These are phyloP conservation scores for Hevea brasiliensis DNA, from an alignment of 345 rosid species.

Conservation along the genomic window DNA sequence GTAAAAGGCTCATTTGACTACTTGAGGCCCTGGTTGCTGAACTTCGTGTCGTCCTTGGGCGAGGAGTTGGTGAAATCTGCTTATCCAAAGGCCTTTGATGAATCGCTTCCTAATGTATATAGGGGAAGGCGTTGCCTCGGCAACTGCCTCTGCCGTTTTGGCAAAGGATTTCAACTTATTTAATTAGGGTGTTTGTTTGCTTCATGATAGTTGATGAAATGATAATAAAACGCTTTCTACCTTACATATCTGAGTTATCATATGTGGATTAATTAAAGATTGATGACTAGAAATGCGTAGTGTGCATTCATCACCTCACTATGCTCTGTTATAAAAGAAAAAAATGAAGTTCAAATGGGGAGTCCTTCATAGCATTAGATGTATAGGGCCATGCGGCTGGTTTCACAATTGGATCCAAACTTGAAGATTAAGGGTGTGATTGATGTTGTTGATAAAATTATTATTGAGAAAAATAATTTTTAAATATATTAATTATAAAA, in stretches of 20 bases:
- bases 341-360: slow-evolving; percentile 58
- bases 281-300: not conserved
- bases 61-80: slow-evolving; percentile 63
- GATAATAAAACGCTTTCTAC: not conserved
- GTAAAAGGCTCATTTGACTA: too few species aligned
- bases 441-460: too few species aligned
- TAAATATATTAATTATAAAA: too few species aligned
- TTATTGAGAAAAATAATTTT: too few species aligned
- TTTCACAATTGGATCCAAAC: slow-evolving; percentile 26
- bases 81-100: slow-evolving; percentile 72
- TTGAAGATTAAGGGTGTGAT: slow-evolving; percentile 28
- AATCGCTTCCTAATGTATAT: slow-evolving; percentile 68
- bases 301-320: not conserved
- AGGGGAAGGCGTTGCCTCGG: slow-evolving; percentile 87
- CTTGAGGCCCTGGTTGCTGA: slow-evolving; percentile 86
- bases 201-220: not conserved
- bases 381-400: slow-evolving; percentile 68
- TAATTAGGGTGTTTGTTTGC: not conserved
- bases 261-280: not conserved
- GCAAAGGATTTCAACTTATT: slow-evolving; percentile 27
- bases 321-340: slow-evolving; percentile 1
- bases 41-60: slow-evolving; percentile 65
- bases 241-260: not conserved
- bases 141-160: slow-evolving; percentile 84
- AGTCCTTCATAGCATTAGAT: slow-evolving; percentile 64